Conservation (phyloP, 2,329 filamentous ascomycete species). For the Colletotrichum eleusines region DNA sequence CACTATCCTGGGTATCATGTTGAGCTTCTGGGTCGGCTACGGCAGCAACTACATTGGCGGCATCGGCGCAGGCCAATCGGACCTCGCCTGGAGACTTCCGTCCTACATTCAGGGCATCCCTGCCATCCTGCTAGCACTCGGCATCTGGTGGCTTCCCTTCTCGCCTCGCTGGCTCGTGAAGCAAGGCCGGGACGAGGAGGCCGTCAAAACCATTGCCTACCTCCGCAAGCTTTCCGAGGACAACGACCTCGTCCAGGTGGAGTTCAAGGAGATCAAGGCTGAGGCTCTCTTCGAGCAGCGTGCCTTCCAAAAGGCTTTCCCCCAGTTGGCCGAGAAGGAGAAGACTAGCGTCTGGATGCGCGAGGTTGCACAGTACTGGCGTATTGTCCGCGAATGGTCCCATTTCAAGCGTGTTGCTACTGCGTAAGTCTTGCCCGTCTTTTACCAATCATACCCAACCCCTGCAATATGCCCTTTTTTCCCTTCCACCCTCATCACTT, state of each 20-base stretch:
- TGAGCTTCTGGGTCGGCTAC: conserved; percentile 62
- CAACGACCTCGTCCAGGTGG: conserved; percentile 68
- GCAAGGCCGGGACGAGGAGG: conserved; percentile 50
- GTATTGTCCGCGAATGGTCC: conserved; percentile 60
- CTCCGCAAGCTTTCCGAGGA: conserved; percentile 71
- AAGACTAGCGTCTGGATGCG: conserved; percentile 56
- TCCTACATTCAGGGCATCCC: conserved; percentile 59
- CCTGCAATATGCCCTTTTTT: no score
- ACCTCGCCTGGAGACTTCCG: conserved; percentile 59
- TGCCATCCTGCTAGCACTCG: conserved; percentile 50
- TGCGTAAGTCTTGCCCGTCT: not conserved
- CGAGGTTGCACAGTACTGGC: conserved; percentile 63
- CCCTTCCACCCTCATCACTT: not conserved
- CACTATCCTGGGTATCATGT: conserved; percentile 68
- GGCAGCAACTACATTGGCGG: conserved; percentile 62
- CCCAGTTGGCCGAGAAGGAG: conserved; percentile 55
- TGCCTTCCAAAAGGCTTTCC: conserved; percentile 58
- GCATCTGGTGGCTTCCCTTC: conserved; percentile 55
- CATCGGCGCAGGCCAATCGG: conserved; percentile 55
- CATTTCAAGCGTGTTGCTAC: conserved; percentile 60
- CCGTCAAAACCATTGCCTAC: conserved; percentile 62
- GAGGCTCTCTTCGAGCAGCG: conserved; percentile 57
- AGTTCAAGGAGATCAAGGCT: conserved; percentile 58
- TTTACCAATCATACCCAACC: no score
- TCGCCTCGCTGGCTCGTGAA: conserved; percentile 55